Base-by-base conservation (phyloP, 1,284 basidiomycete genomes). In the Heterobasidion occidentale region DNA sequence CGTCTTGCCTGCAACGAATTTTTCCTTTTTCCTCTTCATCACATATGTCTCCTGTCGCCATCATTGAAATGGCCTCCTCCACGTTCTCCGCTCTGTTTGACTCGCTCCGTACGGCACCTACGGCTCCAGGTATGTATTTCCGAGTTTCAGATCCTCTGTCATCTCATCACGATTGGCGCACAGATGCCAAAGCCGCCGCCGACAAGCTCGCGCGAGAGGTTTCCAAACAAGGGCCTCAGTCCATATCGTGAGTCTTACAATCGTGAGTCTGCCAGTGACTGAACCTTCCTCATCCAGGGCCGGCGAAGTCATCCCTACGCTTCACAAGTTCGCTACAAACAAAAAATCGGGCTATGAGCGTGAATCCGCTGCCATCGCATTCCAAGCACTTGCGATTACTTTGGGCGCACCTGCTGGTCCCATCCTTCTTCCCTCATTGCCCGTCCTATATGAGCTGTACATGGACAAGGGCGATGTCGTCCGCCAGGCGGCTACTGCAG, bases 391-490 rank as follows among this genome's bases (percentile, higher is more conserved):
- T 15, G 84, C 87, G 48, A 79, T 76, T 55, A 78, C 86, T 52
- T 77, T 94, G 46, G 90, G 91, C 14, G 76, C 88, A 45, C 82
- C 94, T 38, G 76, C 79, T 52, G 92, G 87, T 57, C 93, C 94
- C n/a, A 77, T 93, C 61, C 79, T 98, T 36, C 76, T 98, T 17
- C 78, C 87, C 5, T 86, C 88, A 20, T 82, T 99, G 51, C 81
- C 92, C 11, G 70, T 84, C 53, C 73, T 98, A 49, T 88, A 94
- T 67, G 92, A 94, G 61, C 78, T 95, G 50, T 88, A 92, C 70
- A 90, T 92, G 78, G 96, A 99, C 73, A 98, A 98, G 73, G 93
- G 93, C 59, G 92, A 96, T 60, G 91, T 95, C 46, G 93, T 98
- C 56, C 85, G 92, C 60, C 74, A 77, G 52, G 93, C 94, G 20